Conservation (phyloP, 257 asterid genomes). For the Ocimum tenuiflorum region DNA sequence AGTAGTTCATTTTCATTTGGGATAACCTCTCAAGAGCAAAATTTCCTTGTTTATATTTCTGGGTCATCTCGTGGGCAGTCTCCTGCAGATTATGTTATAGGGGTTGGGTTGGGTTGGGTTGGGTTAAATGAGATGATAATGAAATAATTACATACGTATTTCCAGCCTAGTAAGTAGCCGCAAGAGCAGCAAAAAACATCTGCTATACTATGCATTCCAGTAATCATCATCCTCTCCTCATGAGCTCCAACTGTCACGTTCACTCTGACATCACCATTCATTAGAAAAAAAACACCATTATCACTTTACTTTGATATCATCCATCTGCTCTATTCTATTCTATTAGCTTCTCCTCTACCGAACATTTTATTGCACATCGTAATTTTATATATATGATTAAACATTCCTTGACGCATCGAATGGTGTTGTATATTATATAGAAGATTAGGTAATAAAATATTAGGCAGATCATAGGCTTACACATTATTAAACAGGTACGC, state of each 20-base stretch:
- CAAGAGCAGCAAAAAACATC: constrained; percentile 76
- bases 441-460: too few species aligned
- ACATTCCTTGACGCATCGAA: too few species aligned
- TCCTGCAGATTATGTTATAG: constrained; percentile 32
- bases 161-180: constrained; percentile 81
- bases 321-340: too few species aligned
- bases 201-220: constrained; percentile 72
- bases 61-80: constrained; percentile 54
- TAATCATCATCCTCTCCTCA: constrained; percentile 74
- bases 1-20: too few species aligned
- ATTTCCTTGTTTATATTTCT: constrained; percentile 80
- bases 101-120: too few species aligned
- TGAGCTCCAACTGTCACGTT: constrained; percentile 56
- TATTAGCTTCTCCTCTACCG: too few species aligned
- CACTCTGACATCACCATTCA: constrained; percentile 32
- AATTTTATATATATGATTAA: too few species aligned
- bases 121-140: too few species aligned
- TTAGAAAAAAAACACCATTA: too few species aligned
- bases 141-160: constrained; percentile 61
- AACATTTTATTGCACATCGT: too few species aligned
- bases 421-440: too few species aligned
- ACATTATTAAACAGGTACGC: constrained; percentile 68
- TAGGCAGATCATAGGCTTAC: constrained; percentile 37
- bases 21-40: constrained; percentile 77
- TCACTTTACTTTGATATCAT: too few species aligned